A percentile compares a stretch with the other conserved stretches of the same genome.
Conservation (phyloP, 2,329 filamentous ascomycete genomes). For the Didymellaceae sp. region DNA sequence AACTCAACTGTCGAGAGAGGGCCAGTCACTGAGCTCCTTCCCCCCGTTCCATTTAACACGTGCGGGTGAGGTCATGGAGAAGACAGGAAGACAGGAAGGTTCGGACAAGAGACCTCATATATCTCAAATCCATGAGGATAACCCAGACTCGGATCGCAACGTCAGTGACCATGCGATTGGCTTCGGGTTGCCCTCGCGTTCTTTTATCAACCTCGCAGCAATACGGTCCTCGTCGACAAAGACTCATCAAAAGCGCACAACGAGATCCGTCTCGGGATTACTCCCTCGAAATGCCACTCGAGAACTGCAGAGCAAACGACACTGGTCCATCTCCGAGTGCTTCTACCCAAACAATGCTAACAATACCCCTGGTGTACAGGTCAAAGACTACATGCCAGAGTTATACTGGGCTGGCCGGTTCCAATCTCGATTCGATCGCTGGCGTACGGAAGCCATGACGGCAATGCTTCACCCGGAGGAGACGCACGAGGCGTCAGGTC, state of each 20-base stretch:
- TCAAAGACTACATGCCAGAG: conserved; percentile 43
- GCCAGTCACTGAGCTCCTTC: not conserved
- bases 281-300: not conserved
- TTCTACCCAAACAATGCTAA: conserved; percentile 28
- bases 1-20: not conserved
- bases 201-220: not conserved
- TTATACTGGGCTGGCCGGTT: conserved; percentile 47
- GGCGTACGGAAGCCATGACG: conserved; percentile 43
- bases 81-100: not conserved
- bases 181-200: not conserved
- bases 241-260: not conserved
- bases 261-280: not conserved
- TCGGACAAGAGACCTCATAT: not conserved
- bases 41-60: not conserved
- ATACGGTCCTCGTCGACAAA: not conserved
- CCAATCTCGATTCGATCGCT: conserved; percentile 42
- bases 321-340: conserved; percentile 14
- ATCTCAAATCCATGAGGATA: not conserved
- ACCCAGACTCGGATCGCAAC: not conserved
- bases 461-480: conserved; percentile 24
- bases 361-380: conserved; percentile 27
- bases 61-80: not conserved
- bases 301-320: conserved; percentile 3
- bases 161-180: not conserved
- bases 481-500: conserved; percentile 14